Evolutionary conservation across 2,329 filamentous ascomycete genomes (phyloP).

Genomic region (Phialocephala subalpina): DNA sequence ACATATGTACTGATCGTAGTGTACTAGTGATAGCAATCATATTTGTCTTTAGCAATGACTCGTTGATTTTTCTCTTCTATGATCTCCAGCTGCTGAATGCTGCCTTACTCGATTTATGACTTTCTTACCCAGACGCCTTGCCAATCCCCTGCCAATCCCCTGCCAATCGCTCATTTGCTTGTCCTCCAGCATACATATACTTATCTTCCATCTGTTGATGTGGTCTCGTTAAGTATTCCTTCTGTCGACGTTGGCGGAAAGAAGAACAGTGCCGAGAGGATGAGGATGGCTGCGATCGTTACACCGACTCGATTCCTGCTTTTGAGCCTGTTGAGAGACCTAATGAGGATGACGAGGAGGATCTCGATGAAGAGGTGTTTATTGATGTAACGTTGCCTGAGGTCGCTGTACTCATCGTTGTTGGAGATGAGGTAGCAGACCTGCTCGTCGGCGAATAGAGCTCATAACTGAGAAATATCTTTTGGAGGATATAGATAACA

Average conservation of each 20-base stretch:
- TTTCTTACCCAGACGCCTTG: not conserved
- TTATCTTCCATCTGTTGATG: not conserved
- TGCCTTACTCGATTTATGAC: too few species aligned
- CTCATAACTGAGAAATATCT: constrained; percentile 9
- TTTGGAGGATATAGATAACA: too few species aligned
- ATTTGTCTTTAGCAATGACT: too few species aligned
- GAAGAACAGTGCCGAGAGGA: not conserved
- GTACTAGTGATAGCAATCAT: too few species aligned
- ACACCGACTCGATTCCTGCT: not conserved
- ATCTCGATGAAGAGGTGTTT: not conserved
- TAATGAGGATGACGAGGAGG: constrained; percentile 1
- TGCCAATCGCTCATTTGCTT: not conserved
- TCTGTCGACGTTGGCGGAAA: not conserved
- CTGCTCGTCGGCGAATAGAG: not conserved
- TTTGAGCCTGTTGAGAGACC: not conserved
- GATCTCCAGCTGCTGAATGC: too few species aligned
- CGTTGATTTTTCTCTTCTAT: too few species aligned
- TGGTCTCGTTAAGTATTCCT: not conserved
- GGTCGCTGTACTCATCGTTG: not conserved
- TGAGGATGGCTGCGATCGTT: not conserved
- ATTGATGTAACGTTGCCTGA: not conserved
- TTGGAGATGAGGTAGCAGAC: not conserved
- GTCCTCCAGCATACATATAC: not conserved
- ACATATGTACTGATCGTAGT: too few species aligned
- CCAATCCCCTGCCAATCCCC: not conserved